Base-by-base conservation (phyloP, 2,329 filamentous ascomycete species). In the Diaporthe eres region DNA sequence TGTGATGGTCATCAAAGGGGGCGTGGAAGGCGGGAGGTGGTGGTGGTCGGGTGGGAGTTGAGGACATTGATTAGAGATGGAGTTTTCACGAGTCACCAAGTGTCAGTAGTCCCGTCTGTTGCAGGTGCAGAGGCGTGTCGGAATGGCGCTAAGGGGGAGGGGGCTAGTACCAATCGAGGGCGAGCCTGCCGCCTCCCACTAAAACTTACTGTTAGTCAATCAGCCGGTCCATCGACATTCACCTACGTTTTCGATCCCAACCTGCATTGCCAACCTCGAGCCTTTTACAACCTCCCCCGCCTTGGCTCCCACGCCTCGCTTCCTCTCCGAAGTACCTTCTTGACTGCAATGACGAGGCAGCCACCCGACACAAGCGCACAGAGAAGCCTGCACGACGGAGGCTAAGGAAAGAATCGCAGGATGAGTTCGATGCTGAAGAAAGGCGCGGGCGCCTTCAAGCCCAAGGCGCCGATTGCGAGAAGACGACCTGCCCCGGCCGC, bases 391-490 rank as follows among this genome's bases (percentile, higher is more conserved):
- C 57, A 71, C 53, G 72, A 76, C 75, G 75, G 75, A 74, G 75
- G 75, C 55, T 76, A 68, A 63, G 44, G 19, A 25, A 55, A 65
- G 31, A 42, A 65, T 15, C n/a, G 75, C 85, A 87, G 85, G 79
- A 93, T 94, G 87, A 91, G 89, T 85, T 90, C 88, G 76, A 93
- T 93, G 85, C 88, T 93, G 83, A 94, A 94, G 85, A 94, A 94
- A 84, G 88, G 88, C 79, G 85, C 88, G 75, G 87, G 76, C 39
- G 76, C 87, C 85, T 94, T 95, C 85, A 94, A 94, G 82, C 93
- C 93, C 60, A 95, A 94, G 85, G 90, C 90, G 78, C 90, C 90
- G 44, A 82, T 85, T 47, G 86, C 88, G 78, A 90, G 92, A 81
- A 87, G 88, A 77, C 86, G 87, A 78, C 84, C 86, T 74, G 82